phyloP scores from a whole-genome alignment of 768 basidiomycete species.

The Podaxis sp. region DNA sequence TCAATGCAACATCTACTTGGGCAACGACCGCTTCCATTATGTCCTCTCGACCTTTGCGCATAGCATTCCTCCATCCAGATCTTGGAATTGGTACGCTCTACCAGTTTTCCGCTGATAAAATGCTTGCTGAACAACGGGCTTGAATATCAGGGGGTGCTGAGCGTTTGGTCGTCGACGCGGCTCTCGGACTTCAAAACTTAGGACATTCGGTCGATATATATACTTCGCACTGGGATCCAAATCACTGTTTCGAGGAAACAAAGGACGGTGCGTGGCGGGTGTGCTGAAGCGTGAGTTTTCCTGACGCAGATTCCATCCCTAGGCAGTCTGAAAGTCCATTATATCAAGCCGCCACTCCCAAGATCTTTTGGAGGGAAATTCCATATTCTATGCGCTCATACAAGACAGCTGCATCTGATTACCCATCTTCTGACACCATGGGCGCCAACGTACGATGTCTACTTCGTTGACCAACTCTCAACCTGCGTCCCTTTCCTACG shows the following conservation, averaged over 20 bases:
- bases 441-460: conserved; percentile 68
- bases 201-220: conserved; percentile 88
- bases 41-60: conserved; percentile 21
- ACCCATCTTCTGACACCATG: conserved; percentile 50
- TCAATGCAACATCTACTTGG: not conserved
- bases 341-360: conserved; percentile 73
- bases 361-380: conserved; percentile 75
- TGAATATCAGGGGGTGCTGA: conserved; percentile 80
- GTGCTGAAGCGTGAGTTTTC: not conserved
- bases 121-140: conserved; percentile 11
- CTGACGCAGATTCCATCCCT: not conserved
- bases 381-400: conserved; percentile 86
- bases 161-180: conserved; percentile 91
- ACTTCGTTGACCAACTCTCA: conserved; percentile 93
- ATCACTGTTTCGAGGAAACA: conserved; percentile 93
- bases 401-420: conserved; percentile 82
- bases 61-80: conserved; percentile 93
- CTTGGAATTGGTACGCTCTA: conserved; percentile 75
- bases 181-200: conserved; percentile 76
- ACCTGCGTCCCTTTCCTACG: conserved; percentile 86
- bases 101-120: conserved; percentile 4
- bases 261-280: conserved; percentile 60
- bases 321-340: conserved; percentile 80
- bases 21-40: not conserved
- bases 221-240: conserved; percentile 87